Evolutionary conservation across 2,329 filamentous ascomycete species (phyloP), one percentile per base, ranked within the genome.

Genomic region (Exophiala sp.): DNA sequence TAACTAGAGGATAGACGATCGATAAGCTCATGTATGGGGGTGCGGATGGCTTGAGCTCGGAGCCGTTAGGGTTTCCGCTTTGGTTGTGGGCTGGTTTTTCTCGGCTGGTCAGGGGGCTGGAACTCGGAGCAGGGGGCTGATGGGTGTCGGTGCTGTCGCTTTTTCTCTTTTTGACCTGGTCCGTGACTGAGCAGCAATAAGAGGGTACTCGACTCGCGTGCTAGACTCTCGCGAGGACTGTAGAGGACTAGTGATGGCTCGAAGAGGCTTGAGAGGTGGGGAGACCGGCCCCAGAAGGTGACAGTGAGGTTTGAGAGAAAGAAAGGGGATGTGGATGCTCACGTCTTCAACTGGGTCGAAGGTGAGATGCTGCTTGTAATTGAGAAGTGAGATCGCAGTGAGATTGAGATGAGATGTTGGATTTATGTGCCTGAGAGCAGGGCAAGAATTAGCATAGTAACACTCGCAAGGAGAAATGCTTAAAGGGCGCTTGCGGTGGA

Each of bases 1-100:
- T 14, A 35, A 51, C 54, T 57, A 57, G 48, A 44, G 50, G 54
- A 54, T 57, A 57, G 51, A 49, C 53, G 44, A 53, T 48, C 48
- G 51, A 57, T 57, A 57, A 57, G 39, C 47, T 54, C 44, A 50
- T 48, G 51, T 44, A 52, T 40, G 34, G 42, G n/a, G 24, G 16
- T 18, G 42, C 43, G 42, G 48, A 56, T 52, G 49, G 53, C 49
- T 43, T 50, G 46, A 21, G 50, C 42, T 40, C 37, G 19, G 21
- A 3, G 19, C 49, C 52, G 49, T 41, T 54, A 52, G 50, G 54
- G 50, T 57, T 57, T n/a, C 48, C 34, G 7, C 18, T 37, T 37
- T 35, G 29, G 37, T 37, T 24, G 35, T 27, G 34, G 39, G 43
- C 50, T 38, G 41, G 44, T 23, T 42, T 42, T 24, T 46, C 14